These are phyloP conservation scores for Dimocarpus longan DNA, from an alignment of 345 rosid species.

Conservation along the genomic window DNA sequence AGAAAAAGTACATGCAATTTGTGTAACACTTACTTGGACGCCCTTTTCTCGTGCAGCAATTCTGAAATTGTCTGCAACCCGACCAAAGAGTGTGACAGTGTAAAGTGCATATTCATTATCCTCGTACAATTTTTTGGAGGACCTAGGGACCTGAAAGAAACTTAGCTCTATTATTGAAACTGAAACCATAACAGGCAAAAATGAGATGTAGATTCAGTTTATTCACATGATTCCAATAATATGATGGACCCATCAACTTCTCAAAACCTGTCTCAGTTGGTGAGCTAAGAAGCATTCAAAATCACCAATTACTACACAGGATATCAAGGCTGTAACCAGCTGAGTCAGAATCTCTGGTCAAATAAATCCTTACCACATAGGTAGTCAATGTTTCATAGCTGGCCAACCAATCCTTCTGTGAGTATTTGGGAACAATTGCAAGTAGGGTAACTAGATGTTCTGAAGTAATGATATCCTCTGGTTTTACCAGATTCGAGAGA, in stretches of 20 bases:
- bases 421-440: conserved; percentile 86
- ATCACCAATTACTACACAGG: neutral
- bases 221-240: conserved; percentile 9
- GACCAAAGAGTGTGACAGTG: conserved; percentile 82
- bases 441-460: conserved; percentile 90
- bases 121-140: conserved; percentile 87
- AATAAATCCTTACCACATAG: conserved; percentile 72
- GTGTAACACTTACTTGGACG: conserved; percentile 71
- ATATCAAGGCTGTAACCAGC: neutral
- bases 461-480: conserved; percentile 78
- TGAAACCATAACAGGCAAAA: neutral
- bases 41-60: conserved; percentile 81
- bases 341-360: neutral
- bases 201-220: neutral
- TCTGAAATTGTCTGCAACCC: conserved; percentile 93
- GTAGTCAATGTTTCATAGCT: conserved; percentile 87
- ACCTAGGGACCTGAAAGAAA: conserved; percentile 85
- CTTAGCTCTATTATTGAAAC: conserved; percentile 6
- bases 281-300: neutral
- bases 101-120: conserved; percentile 98
- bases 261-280: conserved; percentile 4
- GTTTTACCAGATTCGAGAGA: conserved; percentile 89
- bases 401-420: conserved; percentile 98
- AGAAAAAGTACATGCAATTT: conserved; percentile 9
- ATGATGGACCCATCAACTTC: conserved; percentile 5